Evolutionary conservation across 441 rosid genomes (phyloP), one percentile per base, ranked within the genome.

Genomic region (Adansonia madagascariensis): DNA sequence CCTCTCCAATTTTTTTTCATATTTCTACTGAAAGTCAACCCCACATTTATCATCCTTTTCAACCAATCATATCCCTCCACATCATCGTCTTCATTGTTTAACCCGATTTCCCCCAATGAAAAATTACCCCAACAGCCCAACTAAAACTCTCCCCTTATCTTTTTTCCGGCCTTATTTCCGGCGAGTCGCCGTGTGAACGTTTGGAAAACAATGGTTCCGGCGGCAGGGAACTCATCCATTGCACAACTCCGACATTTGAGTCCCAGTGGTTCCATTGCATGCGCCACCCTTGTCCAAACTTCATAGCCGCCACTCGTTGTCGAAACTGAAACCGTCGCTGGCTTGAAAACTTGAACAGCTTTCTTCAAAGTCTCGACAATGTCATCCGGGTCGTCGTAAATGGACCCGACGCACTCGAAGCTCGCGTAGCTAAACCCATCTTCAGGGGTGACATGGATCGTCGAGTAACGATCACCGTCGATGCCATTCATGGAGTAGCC

Each of bases 401-500:
- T 69, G 66, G 94, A 91, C 24, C 97, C 97, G 1, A 91, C 84
- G 57, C 91, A 87, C 85, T 96, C 99, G 67, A 86, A 96, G 83
- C 99, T 96, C 0, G 98, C 99, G 74, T 96, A 96, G 88, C 98
- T 94, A 70, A 83, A 94, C 0, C 98, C 99, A 66, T 90, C 98
- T 79, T 96, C 99, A 0, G 99, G 99, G 0, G 99, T 96, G 20
- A 96, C 99, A 75, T 96, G 99, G 60, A 96, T 91, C 6, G 99
- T 96, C 1, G 99, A 96, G 88, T 94, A 96, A 27, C 92, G 89
- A 41, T 91, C 95, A 1, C 90, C 87, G 63, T 91, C 94, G 24
- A 96, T 88, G 70, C 97, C 94, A 11, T 96, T 96, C 99, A 96
- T 96, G 17, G 99, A 96, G 86, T 96, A 96, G 0, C 99, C 99